Evolutionary conservation across 805 yeast species (phyloP), one percentile per base, ranked within the genome.

Genomic region (Limtongia smithiae): DNA sequence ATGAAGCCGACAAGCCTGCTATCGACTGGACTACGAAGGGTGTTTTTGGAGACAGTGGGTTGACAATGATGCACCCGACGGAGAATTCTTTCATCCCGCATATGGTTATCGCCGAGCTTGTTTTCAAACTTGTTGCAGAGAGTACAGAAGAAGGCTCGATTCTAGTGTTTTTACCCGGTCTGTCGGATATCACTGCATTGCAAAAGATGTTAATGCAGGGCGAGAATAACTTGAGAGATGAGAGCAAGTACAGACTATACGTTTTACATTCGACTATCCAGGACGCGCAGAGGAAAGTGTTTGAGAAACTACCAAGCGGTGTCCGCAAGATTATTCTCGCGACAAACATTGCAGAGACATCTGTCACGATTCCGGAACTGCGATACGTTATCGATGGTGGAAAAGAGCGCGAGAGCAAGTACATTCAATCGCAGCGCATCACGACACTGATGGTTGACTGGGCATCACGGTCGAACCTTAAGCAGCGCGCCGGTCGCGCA

Each of bases 341-440:
- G 0, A 87, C 96, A 1, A 87, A 87, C 61, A 85, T 87, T 50
- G 96, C 96, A 0, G 96, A 87, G 63, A 87, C 95, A 0, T 87
- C 95, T 0, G 72, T 87, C 58, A 87, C 96, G 0, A 85, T 87
- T 17, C 91, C 85, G 60, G 93, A 94, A 22, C 75, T 87, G 24
- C 73, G 72, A 54, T 85, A 77, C 62, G 95, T 87, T 1, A 77
- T 87, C 31, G 95, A 87, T 62, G 71, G 84, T 31, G 96, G 96
- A 0, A 75, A 81, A 53, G 80, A 83, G 54, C 87, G 87, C 62
- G 76, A 87, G 33, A 85, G 84, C 62, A 84, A 85, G 6, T 87
- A 77, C 64, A 82, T 81, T 57, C 80, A 93, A 1, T 76, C 76
- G 53, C 70, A 83, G 33, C 89, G 90, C 1, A 77, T 86, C 75